A percentile compares a stretch with the other conserved stretches of the same genome.
These are phyloP conservation scores for Scheffersomyces coipomensis DNA, from an alignment of 805 yeast species.

Conservation along the genomic window DNA sequence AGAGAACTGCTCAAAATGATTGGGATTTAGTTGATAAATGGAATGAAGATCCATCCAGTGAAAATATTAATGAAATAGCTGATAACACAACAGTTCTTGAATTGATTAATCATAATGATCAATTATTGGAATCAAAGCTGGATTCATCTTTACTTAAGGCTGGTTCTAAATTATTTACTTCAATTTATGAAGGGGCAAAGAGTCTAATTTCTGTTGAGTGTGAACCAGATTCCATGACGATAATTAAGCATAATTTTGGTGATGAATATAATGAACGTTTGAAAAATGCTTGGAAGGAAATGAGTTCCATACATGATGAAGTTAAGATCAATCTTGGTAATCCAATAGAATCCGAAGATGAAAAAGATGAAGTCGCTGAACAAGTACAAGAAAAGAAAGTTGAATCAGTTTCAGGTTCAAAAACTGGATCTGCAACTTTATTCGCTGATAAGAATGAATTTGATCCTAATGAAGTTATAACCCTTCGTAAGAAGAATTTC, in stretches of 20 bases:
- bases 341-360: conserved; percentile 8
- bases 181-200: conserved; percentile 5
- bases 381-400: conserved; percentile 3
- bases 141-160: conserved; percentile 5
- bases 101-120: conserved; percentile 8
- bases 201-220: conserved; percentile 12
- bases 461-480: conserved; percentile 38
- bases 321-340: conserved; percentile 5
- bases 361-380: conserved; percentile 7
- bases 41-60: conserved; percentile 7
- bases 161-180: conserved; percentile 14
- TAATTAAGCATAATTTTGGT: conserved; percentile 15
- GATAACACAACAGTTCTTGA: conserved; percentile 6
- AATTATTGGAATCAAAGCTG: conserved; percentile 6
- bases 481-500: conserved; percentile 23
- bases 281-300: conserved; percentile 8
- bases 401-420: conserved; percentile 4
- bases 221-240: conserved; percentile 9
- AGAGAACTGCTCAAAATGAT: conserved; percentile 33
- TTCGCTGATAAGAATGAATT: conserved; percentile 10
- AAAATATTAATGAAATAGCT: background rate
- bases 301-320: conserved; percentile 8
- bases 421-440: conserved; percentile 3
- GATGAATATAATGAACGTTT: conserved; percentile 14
- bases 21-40: conserved; percentile 32